phyloP scores from a whole-genome alignment of 2,329 filamentous ascomycete genomes.

The Cercospora sp. region DNA sequence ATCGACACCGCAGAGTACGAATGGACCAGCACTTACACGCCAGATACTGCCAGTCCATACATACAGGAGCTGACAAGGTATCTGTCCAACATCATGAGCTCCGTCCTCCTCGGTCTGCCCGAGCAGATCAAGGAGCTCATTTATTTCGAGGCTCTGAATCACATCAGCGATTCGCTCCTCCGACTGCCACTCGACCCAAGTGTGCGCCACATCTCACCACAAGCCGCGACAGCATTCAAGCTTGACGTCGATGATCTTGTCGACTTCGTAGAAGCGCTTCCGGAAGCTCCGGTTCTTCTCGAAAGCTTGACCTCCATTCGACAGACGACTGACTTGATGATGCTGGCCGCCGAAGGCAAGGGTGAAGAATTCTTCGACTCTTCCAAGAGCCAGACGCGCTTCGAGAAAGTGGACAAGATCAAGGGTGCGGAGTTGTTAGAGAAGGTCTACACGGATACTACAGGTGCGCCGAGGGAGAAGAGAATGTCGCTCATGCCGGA shows the following conservation, averaged over 20 bases:
- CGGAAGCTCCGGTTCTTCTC: constrained; percentile 78
- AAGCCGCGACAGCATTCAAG: constrained; percentile 77
- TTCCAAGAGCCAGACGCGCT: constrained; percentile 85
- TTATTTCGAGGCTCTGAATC: constrained; percentile 92
- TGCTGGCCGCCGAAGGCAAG: constrained; percentile 69
- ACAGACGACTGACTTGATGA: constrained; percentile 87
- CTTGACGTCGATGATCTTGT: constrained; percentile 82
- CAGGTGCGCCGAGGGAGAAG: constrained; percentile 19
- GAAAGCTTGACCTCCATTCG: constrained; percentile 90
- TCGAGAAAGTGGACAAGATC: constrained; percentile 85
- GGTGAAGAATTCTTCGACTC: constrained; percentile 92
- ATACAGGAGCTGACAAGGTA: constrained; percentile 94
- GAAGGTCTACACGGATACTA: constrained; percentile 57
- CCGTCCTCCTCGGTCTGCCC: constrained; percentile 87
- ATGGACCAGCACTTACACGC: constrained; percentile 68
- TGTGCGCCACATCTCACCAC: constrained; percentile 83
- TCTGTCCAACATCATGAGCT: constrained; percentile 93
- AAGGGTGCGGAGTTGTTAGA: constrained; percentile 88
- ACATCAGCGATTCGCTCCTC: constrained; percentile 66
- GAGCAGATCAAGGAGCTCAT: constrained; percentile 96
- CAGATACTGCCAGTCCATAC: constrained; percentile 80
- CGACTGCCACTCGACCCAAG: constrained; percentile 72
- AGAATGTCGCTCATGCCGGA: constrained; percentile 27
- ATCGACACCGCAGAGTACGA: constrained; percentile 98
- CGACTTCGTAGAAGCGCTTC: constrained; percentile 79